Evolutionary conservation across 805 yeast genomes (phyloP).

Genomic region (Candida nanaspora): DNA sequence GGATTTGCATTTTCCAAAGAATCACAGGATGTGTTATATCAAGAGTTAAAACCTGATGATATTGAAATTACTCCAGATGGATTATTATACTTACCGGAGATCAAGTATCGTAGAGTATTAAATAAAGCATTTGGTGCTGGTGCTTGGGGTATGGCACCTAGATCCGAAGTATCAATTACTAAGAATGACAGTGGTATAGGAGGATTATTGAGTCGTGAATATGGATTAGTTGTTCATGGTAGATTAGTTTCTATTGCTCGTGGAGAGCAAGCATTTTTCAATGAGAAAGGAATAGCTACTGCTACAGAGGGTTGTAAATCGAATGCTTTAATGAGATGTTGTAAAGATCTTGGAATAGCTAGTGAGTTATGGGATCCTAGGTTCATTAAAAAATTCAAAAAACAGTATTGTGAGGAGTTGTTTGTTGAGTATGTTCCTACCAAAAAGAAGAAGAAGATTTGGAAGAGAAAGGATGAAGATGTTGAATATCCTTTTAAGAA

Average conservation of each 20-base stretch:
- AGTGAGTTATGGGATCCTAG: constrained; percentile 97
- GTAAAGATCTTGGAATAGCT: constrained; percentile 95
- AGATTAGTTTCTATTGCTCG: constrained; percentile 85
- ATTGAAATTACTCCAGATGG: constrained; percentile 97
- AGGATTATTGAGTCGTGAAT: constrained; percentile 72
- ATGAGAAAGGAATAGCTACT: constrained; percentile 81
- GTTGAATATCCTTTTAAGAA: constrained; percentile 81
- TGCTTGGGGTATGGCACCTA: constrained; percentile 96
- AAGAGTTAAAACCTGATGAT: constrained; percentile 60
- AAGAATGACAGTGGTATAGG: constrained; percentile 37
- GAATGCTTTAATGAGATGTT: constrained; percentile 95
- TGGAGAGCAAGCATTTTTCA: constrained; percentile 92
- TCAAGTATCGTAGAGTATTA: constrained; percentile 84
- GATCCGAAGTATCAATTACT: constrained; percentile 77
- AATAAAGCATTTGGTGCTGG: constrained; percentile 97
- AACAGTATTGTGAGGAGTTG: constrained; percentile 63
- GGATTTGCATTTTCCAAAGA: constrained; percentile 62
- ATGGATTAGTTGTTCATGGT: constrained; percentile 81
- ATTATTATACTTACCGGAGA: constrained; percentile 84
- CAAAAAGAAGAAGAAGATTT: constrained; percentile 80
- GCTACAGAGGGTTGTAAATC: constrained; percentile 97
- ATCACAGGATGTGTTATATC: constrained; percentile 51
- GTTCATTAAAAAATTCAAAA: constrained; percentile 67
- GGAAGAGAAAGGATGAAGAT: constrained; percentile 81
- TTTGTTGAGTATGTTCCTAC: constrained; percentile 80